Evolutionary conservation across 371 early-diverging fungal genomes (phyloP), one percentile per base, ranked within the genome.

Genomic region (Nematocida homosporus): DNA sequence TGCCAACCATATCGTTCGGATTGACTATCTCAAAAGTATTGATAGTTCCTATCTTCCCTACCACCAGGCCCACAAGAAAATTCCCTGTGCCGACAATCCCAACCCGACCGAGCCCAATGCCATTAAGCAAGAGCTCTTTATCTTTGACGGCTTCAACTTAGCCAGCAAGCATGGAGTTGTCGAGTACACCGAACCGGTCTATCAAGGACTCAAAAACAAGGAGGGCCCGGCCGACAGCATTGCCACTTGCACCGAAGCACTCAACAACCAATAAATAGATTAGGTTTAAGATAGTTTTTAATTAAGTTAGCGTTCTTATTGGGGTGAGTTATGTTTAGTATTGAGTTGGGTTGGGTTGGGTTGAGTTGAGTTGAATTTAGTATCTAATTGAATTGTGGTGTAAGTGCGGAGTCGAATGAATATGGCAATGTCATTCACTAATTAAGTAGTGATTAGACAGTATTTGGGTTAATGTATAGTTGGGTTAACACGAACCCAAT

Each of bases 141-240:
- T 84, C 30, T 84, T 84, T 78, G 84, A 84, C 66, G 68, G 68
- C 25, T 82, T 84, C 59, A 59, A 67, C 40, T 78, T 69, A 40
- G 56, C 82, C 2, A 29, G 66, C 2, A 69, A 55, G 23, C 77
- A 78, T 63, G 78, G 57, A 0, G 72, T 82, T 3, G 76, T 84
- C 4, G 69, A 68, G 47, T 68, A 68, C 56, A 40, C n/a, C 40
- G 5, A 29, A 3, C 48, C 18, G 27, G n/a, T 52, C n/a, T 68
- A 68, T 38, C 60, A 68, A 30, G 69, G 69, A 13, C 69, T 68
- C 3, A 68, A 68, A 57, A 68, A 59, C 59, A 68, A 68, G 52
- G 69, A 68, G 50, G 69, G 69, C 0, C 20, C 27, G 6, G 32
- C 10, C 16, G 69, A 68, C 56, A 68, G 69, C 48, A 30, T 68